These are phyloP conservation scores for Stachybotrys chlorohalonatus DNA, from an alignment of 2,329 filamentous ascomycete species.

Conservation along the genomic window DNA sequence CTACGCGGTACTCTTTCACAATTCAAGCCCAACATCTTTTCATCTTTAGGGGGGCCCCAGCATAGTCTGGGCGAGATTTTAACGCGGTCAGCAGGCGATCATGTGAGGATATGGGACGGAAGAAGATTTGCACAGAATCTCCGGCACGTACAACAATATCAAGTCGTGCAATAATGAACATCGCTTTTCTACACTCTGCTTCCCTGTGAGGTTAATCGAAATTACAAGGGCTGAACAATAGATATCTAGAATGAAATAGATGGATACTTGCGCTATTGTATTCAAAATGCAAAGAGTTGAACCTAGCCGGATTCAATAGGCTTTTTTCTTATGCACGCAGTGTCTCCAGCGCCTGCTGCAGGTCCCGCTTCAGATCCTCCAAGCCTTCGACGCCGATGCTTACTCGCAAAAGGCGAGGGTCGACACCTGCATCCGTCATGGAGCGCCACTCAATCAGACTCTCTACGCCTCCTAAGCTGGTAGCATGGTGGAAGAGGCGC, in stretches of 20 bases:
- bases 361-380: slow-evolving; percentile 73
- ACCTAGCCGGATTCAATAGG: not conserved
- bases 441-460: slow-evolving; percentile 93
- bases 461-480: slow-evolving; percentile 87
- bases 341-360: slow-evolving; percentile 56
- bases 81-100: not conserved
- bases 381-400: slow-evolving; percentile 82
- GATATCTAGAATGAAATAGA: no score
- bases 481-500: slow-evolving; percentile 84
- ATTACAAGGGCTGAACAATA: no score
- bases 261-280: not conserved
- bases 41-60: no score
- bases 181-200: no score
- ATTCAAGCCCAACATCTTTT: not conserved
- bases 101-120: not conserved
- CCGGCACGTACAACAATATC: not conserved
- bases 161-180: no score
- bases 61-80: not conserved
- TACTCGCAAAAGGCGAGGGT: slow-evolving; percentile 64
- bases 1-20: not conserved
- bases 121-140: not conserved
- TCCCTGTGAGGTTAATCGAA: no score
- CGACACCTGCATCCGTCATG: slow-evolving; percentile 71
- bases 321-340: slow-evolving; percentile 21
- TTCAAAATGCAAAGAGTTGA: not conserved